These are phyloP conservation scores for Cyclostephanos invisitatus DNA, from an alignment of 108 stramenopile species.

Conservation along the genomic window DNA sequence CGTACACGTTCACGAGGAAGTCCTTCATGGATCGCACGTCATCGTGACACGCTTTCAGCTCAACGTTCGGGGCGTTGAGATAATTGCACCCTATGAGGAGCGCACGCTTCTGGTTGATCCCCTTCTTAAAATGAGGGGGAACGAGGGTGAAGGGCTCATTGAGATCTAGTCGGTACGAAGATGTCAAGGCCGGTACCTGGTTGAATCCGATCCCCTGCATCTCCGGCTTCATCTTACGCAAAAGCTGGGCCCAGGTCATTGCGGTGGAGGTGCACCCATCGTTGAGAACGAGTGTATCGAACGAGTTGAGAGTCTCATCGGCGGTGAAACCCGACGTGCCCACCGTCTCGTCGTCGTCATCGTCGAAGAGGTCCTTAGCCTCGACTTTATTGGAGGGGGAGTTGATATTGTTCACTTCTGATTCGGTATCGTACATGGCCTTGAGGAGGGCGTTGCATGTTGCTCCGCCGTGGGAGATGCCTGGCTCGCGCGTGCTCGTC, in stretches of 20 bases:
- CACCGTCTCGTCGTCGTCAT: slow-evolving; percentile 71
- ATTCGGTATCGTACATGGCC: slow-evolving; percentile 84
- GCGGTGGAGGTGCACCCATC: slow-evolving; percentile 37
- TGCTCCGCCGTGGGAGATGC: slow-evolving; percentile 82
- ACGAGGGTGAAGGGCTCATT: slow-evolving; percentile 72
- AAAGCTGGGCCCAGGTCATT: slow-evolving; percentile 74
- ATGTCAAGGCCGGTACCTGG: slow-evolving; percentile 71
- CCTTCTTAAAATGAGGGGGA: slow-evolving; percentile 66
- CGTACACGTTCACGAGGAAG: slow-evolving; percentile 87
- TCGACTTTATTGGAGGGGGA: slow-evolving; percentile 21
- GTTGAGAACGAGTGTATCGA: slow-evolving; percentile 55
- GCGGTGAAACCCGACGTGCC: slow-evolving; percentile 45
- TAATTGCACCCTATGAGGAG: slow-evolving; percentile 89
- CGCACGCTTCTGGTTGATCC: slow-evolving; percentile 64
- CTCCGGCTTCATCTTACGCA: slow-evolving; percentile 85
- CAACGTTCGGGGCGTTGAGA: slow-evolving; percentile 54
- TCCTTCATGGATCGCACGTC: slow-evolving; percentile 88
- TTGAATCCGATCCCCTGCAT: slow-evolving; percentile 79
- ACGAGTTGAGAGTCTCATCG: slow-evolving; percentile 53
- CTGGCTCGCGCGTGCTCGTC: slow-evolving; percentile 49
- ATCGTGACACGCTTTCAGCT: slow-evolving; percentile 83
- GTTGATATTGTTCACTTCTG: slow-evolving; percentile 46
- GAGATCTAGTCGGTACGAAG: slow-evolving; percentile 75
- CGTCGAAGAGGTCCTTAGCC: slow-evolving; percentile 62
- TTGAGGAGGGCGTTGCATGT: slow-evolving; percentile 82